Conservation (phyloP, 1,284 basidiomycete genomes). For the Austroboletus novae-zelandiae region DNA sequence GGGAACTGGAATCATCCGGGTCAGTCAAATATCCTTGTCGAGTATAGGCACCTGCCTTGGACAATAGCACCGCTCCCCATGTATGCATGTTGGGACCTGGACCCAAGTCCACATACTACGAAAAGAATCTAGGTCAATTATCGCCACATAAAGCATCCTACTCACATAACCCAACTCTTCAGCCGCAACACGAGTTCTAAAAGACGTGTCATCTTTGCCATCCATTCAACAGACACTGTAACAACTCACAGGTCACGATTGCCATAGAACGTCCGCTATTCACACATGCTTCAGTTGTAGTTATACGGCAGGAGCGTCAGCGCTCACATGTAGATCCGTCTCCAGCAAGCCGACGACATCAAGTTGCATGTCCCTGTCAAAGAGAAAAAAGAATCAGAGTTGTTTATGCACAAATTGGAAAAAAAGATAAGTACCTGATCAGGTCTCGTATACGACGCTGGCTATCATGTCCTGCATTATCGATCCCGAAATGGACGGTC, state of each 20-base stretch:
- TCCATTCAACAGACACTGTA: background rate
- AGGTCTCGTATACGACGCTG: slow-evolving; percentile 77
- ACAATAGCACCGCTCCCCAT: slow-evolving; percentile 85
- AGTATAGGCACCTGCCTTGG: slow-evolving; percentile 52
- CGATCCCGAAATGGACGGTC: slow-evolving; percentile 90
- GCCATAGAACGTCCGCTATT: slow-evolving; percentile 81
- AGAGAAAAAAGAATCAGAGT: slow-evolving; percentile 1
- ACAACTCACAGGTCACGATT: slow-evolving; percentile 78
- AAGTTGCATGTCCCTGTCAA: slow-evolving; percentile 69
- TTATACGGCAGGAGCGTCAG: background rate
- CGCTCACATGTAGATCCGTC: slow-evolving; percentile 79
- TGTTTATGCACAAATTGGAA: background rate
- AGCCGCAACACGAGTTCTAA: slow-evolving; percentile 69
- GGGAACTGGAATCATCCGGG: slow-evolving; percentile 65
- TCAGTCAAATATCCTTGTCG: background rate
- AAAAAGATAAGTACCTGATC: slow-evolving; percentile 46
- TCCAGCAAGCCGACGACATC: slow-evolving; percentile 85
- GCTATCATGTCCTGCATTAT: slow-evolving; percentile 81
- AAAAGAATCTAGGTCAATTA: slow-evolving; percentile 7
- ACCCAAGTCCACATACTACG: slow-evolving; percentile 75
- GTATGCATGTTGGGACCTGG: slow-evolving; percentile 90
- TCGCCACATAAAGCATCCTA: slow-evolving; percentile 9
- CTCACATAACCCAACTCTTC: slow-evolving; percentile 84
- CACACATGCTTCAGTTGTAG: background rate
- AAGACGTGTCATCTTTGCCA: slow-evolving; percentile 3